Percentiles rank a stretch among this genome's conserved stretches.
These are phyloP conservation scores for Colletotrichum spaethianum DNA, from an alignment of 2,329 filamentous ascomycete species.

Conservation along the genomic window DNA sequence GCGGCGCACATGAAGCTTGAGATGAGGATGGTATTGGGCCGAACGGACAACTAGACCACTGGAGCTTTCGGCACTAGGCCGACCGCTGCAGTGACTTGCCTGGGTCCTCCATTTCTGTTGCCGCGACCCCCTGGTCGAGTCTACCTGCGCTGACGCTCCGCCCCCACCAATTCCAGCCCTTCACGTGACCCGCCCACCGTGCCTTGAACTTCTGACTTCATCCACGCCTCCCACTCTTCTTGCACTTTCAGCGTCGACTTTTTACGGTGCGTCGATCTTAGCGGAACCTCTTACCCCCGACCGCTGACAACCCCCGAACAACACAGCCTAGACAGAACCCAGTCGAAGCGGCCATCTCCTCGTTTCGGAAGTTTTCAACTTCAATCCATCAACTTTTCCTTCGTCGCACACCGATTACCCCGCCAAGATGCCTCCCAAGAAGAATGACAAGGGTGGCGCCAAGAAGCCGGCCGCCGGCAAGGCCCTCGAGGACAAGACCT, in stretches of 20 bases:
- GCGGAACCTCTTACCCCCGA: slow-evolving; percentile 15
- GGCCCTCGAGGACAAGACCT: slow-evolving; percentile 92
- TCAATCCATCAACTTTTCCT: slow-evolving; percentile 12
- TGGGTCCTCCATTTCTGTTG: slow-evolving; percentile 23
- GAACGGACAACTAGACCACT: slow-evolving; percentile 40
- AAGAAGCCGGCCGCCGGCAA: slow-evolving; percentile 73
- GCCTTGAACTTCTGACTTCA: slow-evolving; percentile 41
- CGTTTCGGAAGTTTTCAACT: slow-evolving; percentile 13
- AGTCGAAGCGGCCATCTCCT: slow-evolving; percentile 6
- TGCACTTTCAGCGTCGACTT: slow-evolving; percentile 25
- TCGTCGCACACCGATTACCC: slow-evolving; percentile 41
- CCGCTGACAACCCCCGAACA: slow-evolving; percentile 18
- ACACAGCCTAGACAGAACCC: neutral
- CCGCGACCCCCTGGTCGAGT: slow-evolving; percentile 19
- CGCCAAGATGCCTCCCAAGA: slow-evolving; percentile 81
- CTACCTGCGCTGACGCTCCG: slow-evolving; percentile 29
- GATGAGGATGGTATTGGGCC: slow-evolving; percentile 15
- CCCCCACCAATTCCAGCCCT: slow-evolving; percentile 40
- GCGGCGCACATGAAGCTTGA: slow-evolving; percentile 20
- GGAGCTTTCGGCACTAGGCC: slow-evolving; percentile 37
- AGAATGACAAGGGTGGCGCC: slow-evolving; percentile 60
- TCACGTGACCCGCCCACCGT: slow-evolving; percentile 40
- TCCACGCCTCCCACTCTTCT: slow-evolving; percentile 34
- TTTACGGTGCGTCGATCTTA: slow-evolving; percentile 35
- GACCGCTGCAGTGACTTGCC: slow-evolving; percentile 26